Evolutionary conservation across 495 filamentous ascomycete genomes (phyloP).

Genomic region (Penicillium verhagenii): DNA sequence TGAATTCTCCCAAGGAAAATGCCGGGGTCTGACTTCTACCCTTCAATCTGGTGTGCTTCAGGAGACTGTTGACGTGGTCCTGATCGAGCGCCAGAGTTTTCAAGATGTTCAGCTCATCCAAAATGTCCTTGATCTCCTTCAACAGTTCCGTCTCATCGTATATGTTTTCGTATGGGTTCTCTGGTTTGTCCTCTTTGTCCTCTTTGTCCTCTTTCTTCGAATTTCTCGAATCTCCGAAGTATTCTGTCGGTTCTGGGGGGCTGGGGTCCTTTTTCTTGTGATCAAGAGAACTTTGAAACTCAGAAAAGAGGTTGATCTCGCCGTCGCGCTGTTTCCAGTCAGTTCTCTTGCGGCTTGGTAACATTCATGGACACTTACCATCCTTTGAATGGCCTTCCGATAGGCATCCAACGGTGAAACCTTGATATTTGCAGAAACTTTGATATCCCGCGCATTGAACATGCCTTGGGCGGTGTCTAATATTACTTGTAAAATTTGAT

Average conservation of each 20-base stretch:
- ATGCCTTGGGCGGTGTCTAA: constrained; percentile 11
- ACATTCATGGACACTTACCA: constrained; percentile 2
- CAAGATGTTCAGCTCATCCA: constrained; percentile 32
- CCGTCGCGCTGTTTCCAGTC: constrained; percentile 6
- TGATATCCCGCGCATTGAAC: neutral
- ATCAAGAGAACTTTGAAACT: constrained; percentile 17
- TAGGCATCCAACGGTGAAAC: constrained; percentile 15
- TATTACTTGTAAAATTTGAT: too few relatives aligned
- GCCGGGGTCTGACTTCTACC: neutral
- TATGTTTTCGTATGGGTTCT: constrained; percentile 16
- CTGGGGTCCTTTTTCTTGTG: neutral
- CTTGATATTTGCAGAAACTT: too few relatives aligned
- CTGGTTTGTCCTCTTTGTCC: neutral
- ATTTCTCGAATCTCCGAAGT: too few relatives aligned
- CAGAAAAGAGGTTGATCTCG: constrained; percentile 13
- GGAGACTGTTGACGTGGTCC: constrained; percentile 16
- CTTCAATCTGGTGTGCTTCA: constrained; percentile 4
- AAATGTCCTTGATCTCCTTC: constrained; percentile 25
- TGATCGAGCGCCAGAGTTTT: constrained; percentile 29
- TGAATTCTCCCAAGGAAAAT: neutral
- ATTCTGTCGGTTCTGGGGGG: too few relatives aligned
- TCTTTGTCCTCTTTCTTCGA: too few relatives aligned
- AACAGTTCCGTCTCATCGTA: constrained; percentile 23
- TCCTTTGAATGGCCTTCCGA: constrained; percentile 9
- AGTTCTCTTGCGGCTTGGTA: neutral